Base-by-base conservation (phyloP, 768 basidiomycete genomes). In the Termitomyces sp. region DNA sequence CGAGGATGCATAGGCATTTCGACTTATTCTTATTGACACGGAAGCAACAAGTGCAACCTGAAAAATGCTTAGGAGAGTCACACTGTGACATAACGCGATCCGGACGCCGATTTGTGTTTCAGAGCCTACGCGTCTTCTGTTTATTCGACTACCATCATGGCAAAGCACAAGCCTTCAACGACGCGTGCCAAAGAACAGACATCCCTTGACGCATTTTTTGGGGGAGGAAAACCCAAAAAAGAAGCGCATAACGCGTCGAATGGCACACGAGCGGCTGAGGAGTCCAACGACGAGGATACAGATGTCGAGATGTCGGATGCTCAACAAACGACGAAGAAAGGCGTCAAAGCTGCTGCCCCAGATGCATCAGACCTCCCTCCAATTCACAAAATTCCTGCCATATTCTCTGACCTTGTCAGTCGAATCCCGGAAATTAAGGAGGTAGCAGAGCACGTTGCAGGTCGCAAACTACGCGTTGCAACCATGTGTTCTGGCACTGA, bases 401-500 rank as follows among this genome's bases (percentile, higher is more conserved):
- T 94, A 65, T 94, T 94, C 70, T 76, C 79, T 58, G 88, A 94
- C 72, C 78, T 94, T 45, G 80, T 92, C 61, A 73, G 79, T 50
- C 84, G 77, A 64, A 81, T 87, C 42, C 83, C 88, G 13, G 75
- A 84, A 55, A 84, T 93, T 61, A 82, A 84, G 66, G 75, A 75
- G 2, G 85, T 92, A 44, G 87, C 82, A 18, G 78, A 86, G 64
- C 86, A 78, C 47, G 73, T 92, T 50, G 72, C 80, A 58, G 93
- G 94, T 2, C 83, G 94, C 59, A 93, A 90, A 66, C 77, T 98
- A 70, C 89, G 94, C 71, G 84, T 98, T 59, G 95, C 94, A 4
- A 98, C 95, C 12, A 98, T 98, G 95, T 97, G 90, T 73, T 96
- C 94, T 44, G 95, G 95, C 27, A 98, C 95, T 6, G 95, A 98